Evolutionary conservation across 192 early-diverging fungal species (phyloP).

Genomic region (Gryganskiella cystojenkinii): DNA sequence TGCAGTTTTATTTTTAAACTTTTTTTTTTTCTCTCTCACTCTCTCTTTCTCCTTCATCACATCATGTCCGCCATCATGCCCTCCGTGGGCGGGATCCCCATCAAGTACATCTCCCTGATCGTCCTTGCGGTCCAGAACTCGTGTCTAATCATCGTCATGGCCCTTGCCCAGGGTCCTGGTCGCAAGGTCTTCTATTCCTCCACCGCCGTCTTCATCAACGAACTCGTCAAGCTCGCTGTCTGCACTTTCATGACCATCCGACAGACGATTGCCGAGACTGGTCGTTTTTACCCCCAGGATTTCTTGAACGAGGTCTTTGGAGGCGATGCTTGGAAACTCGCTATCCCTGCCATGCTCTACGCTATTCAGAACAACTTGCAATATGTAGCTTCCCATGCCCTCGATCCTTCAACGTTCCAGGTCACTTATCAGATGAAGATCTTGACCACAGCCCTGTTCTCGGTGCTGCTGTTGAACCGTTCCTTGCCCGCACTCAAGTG

Average conservation of each 20-base stretch:
- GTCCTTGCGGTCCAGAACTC: slow-evolving; percentile 93
- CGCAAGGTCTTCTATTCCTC: slow-evolving; percentile 76
- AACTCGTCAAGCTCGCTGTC: slow-evolving; percentile 82
- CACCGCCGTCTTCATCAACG: slow-evolving; percentile 92
- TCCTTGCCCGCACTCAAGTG: slow-evolving; percentile 80
- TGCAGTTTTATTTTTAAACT: too few relatives aligned
- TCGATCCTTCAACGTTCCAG: slow-evolving; percentile 97
- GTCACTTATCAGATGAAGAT: slow-evolving; percentile 99
- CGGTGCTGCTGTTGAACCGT: slow-evolving; percentile 83
- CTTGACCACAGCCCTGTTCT: slow-evolving; percentile 94
- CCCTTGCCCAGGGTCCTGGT: slow-evolving; percentile 50
- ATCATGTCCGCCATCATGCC: slow-evolving; percentile 41
- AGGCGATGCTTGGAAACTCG: slow-evolving; percentile 83
- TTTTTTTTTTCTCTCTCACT: background rate
- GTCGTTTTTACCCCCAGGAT: slow-evolving; percentile 27
- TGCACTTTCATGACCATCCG: slow-evolving; percentile 53
- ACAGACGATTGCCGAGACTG: slow-evolving; percentile 37
- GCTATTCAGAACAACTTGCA: slow-evolving; percentile 98
- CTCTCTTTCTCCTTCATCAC: background rate
- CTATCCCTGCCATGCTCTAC: slow-evolving; percentile 92
- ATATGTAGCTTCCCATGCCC: slow-evolving; percentile 84
- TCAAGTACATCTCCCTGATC: slow-evolving; percentile 88
- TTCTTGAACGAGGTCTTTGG: slow-evolving; percentile 64
- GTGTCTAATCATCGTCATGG: slow-evolving; percentile 87
- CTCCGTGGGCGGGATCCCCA: slow-evolving; percentile 65